These are phyloP conservation scores for Cinnamomum micranthum DNA, from an alignment of 164 flowering plant species.

Conservation along the genomic window DNA sequence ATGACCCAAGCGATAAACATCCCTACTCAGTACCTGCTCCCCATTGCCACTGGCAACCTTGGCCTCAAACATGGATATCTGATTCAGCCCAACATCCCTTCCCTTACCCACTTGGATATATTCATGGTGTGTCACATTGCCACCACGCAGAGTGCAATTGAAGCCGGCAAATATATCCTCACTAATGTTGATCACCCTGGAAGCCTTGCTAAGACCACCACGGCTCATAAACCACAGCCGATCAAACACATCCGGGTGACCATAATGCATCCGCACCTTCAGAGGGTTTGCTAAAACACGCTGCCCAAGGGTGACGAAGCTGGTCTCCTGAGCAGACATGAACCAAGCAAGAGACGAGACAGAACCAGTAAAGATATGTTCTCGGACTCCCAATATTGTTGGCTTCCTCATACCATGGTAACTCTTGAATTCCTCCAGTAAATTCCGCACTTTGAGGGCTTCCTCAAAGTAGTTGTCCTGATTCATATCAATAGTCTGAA, in stretches of 20 bases:
- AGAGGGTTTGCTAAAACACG: slow-evolving; percentile 95
- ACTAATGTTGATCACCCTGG: slow-evolving; percentile 85
- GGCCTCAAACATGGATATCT: slow-evolving; percentile 95
- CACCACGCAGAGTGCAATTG: slow-evolving; percentile 90
- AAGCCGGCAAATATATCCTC: slow-evolving; percentile 98
- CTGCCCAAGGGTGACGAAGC: slow-evolving; percentile 95
- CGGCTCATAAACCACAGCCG: slow-evolving; percentile 87
- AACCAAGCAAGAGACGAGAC: slow-evolving; percentile 98
- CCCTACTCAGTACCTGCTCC: slow-evolving; percentile 89
- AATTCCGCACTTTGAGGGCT: slow-evolving; percentile 91
- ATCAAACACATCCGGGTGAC: slow-evolving; percentile 98
- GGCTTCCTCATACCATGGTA: slow-evolving; percentile 80
- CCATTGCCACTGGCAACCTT: slow-evolving; percentile 98
- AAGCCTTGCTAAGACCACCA: slow-evolving; percentile 97
- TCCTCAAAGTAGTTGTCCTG: slow-evolving; percentile 96
- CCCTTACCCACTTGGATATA: slow-evolving; percentile 99
- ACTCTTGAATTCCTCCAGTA: slow-evolving; percentile 67
- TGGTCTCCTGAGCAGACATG: slow-evolving; percentile 97
- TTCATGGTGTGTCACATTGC: slow-evolving; percentile 97
- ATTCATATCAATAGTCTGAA: slow-evolving; percentile 98
- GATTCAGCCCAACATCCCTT: slow-evolving; percentile 92
- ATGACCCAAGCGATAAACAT: slow-evolving; percentile 87
- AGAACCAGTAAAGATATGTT: slow-evolving; percentile 86
- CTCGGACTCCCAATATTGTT: slow-evolving; percentile 91
- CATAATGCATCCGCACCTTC: slow-evolving; percentile 94